Evolutionary conservation across 163 green algal genomes (phyloP).

Genomic region (Prototheca wickerhamii): DNA sequence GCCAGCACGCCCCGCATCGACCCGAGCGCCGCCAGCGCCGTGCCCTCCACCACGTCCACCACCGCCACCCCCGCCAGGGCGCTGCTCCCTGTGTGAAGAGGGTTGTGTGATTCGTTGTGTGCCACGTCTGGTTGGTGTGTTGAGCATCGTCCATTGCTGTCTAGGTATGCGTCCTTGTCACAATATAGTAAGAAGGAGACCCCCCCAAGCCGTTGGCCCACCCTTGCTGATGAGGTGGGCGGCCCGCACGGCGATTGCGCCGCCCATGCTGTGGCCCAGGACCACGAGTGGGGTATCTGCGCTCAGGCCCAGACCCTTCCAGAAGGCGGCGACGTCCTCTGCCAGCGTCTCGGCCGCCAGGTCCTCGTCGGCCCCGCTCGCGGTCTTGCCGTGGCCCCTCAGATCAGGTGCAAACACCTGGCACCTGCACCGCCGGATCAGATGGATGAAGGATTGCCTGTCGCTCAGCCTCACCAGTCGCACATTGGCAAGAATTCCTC

Average conservation of each 20-base stretch:
- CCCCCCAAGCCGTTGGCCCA: no score
- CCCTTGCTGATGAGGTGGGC: slow-evolving; percentile 24
- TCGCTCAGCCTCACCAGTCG: no score
- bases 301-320: slow-evolving; percentile 25
- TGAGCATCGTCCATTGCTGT: no score
- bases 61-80: slow-evolving; percentile 70
- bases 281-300: slow-evolving; percentile 48
- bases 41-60: slow-evolving; percentile 91
- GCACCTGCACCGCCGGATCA: no score
- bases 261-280: slow-evolving; percentile 86
- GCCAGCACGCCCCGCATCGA: slow-evolving; percentile 64
- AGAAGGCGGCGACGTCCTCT: slow-evolving; percentile 50
- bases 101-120: no score
- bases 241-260: slow-evolving; percentile 64
- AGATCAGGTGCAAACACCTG: slow-evolving; percentile 69
- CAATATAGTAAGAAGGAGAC: no score
- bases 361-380: slow-evolving; percentile 33
- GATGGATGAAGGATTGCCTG: no score
- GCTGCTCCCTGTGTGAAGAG: no score
- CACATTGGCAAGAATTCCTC: no score
- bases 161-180: no score
- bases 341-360: slow-evolving; percentile 20
- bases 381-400: slow-evolving; percentile 63
- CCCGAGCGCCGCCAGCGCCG: slow-evolving; percentile 66
- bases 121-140: no score